Conservation (phyloP, 78 protist genomes). For the Blattamonas nauphoetae region DNA sequence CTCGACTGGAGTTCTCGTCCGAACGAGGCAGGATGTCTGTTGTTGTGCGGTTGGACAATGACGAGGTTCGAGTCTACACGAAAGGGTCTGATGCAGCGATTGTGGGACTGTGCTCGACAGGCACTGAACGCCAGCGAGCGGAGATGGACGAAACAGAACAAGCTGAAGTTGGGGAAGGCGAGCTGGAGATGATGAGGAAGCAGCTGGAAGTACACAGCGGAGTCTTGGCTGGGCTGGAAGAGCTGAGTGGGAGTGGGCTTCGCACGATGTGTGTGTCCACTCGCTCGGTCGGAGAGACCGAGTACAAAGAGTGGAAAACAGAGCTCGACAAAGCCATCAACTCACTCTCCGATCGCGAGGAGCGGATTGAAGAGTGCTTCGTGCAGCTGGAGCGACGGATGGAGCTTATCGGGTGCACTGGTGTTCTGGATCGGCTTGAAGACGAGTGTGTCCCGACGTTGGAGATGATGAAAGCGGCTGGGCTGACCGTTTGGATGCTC, state of each 20-base stretch:
- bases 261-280: background rate
- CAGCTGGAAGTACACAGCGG: no score
- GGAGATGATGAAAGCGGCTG: constrained; percentile 38
- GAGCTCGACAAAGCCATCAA: background rate
- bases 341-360: background rate
- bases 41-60: constrained; percentile 26
- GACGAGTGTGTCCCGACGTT: constrained; percentile 65
- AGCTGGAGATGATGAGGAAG: no score
- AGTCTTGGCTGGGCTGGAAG: no score
- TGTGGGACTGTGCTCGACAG: background rate
- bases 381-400: constrained; percentile 47
- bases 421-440: constrained; percentile 86
- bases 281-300: background rate
- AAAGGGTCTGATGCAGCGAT: background rate
- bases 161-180: no score
- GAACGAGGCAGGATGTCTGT: constrained; percentile 64
- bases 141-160: background rate
- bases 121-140: background rate
- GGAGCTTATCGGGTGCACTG: constrained; percentile 60
- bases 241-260: background rate
- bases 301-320: background rate
- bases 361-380: background rate
- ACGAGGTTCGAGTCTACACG: background rate
- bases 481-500: constrained; percentile 86
- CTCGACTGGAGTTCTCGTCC: constrained; percentile 52